phyloP scores from a whole-genome alignment of 345 rosid genomes.

The Combretum micranthum region DNA sequence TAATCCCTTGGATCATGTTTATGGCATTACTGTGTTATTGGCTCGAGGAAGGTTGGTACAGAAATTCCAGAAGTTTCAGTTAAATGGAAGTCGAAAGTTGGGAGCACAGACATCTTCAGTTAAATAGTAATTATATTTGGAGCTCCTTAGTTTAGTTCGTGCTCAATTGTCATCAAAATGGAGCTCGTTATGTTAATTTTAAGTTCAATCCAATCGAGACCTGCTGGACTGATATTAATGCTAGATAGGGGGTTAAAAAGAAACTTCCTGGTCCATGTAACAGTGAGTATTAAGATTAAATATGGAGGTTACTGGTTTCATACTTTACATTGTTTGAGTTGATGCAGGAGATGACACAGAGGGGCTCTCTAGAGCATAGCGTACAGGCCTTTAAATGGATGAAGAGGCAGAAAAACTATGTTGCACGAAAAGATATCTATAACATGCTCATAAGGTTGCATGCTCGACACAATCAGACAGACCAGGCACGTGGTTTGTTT shows the following conservation, averaged over 20 bases:
- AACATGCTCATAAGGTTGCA: constrained; percentile 87
- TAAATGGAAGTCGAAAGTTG: not conserved
- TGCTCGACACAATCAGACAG: constrained; percentile 65
- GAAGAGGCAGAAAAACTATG: constrained; percentile 74
- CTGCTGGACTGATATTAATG: too few relatives aligned
- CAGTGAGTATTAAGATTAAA: not conserved
- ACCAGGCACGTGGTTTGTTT: constrained; percentile 89
- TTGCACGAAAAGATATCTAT: constrained; percentile 76
- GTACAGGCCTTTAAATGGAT: constrained; percentile 62
- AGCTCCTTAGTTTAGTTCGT: not conserved
- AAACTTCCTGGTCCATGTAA: not conserved
- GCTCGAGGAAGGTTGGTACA: not conserved
- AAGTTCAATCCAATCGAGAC: too few relatives aligned
- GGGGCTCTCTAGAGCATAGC: constrained; percentile 67
- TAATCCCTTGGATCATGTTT: too few relatives aligned
- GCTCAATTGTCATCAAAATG: too few relatives aligned
- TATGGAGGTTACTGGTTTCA: not conserved
- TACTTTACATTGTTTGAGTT: not conserved
- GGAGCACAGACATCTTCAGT: not conserved
- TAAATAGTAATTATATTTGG: not conserved
- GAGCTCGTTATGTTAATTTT: too few relatives aligned
- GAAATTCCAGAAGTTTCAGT: not conserved
- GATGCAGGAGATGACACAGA: constrained; percentile 63
- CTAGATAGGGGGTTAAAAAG: not conserved
- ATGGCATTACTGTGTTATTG: too few relatives aligned